Evolutionary conservation across 352 stramenopile species (phyloP), one percentile per base, ranked within the genome.

Genomic region (Phytophthora rubi): DNA sequence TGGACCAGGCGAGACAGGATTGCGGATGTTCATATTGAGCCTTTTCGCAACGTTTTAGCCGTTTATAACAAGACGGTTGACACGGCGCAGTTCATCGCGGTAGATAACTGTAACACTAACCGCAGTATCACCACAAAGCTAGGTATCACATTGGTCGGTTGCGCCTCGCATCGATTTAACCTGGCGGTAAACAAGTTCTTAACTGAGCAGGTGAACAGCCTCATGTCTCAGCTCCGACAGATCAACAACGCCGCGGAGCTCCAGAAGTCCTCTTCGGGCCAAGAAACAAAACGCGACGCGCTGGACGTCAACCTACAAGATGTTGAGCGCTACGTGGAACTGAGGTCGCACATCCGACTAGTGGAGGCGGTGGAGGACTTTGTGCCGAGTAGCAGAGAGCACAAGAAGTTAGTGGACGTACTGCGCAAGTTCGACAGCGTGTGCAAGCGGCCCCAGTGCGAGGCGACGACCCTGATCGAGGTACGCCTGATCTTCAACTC

Each of bases 71-170:
- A 71, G 37, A 44, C n/a, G 7, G 10, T 3, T 16, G 18, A 47
- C 9, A 69, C 62, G 59, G 10, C 67, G 9, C 37, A 15, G 37
- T 45, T 44, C 37, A 44, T 44, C 10, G 45, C 70, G 13, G 21
- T n/a, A 4, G 53, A 70, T 45, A 74, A 74, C 53, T 70, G 60
- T 8, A 48, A 32, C 8, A 70, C 53, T 16, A 70, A 70, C 47
- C 59, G 44, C 10, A 15, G 23, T 0, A 60, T 69, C 15, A 37
- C 45, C 13, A 69, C 42, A 1, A 47, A 33, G n/a, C 6, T 75
- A 8, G 51, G 33, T 9, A 55, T 75, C 37, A 1, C 37, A 45
- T 45, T 45, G 37, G 37, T 18, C 12, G 9, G 37, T 45, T 45
- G 37, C 12, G 37, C 33, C 33, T 45, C 37, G 12, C 37, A 45